These are phyloP conservation scores for Zea luxurians DNA, from an alignment of 176 grass and related monocot genomes.

Conservation along the genomic window DNA sequence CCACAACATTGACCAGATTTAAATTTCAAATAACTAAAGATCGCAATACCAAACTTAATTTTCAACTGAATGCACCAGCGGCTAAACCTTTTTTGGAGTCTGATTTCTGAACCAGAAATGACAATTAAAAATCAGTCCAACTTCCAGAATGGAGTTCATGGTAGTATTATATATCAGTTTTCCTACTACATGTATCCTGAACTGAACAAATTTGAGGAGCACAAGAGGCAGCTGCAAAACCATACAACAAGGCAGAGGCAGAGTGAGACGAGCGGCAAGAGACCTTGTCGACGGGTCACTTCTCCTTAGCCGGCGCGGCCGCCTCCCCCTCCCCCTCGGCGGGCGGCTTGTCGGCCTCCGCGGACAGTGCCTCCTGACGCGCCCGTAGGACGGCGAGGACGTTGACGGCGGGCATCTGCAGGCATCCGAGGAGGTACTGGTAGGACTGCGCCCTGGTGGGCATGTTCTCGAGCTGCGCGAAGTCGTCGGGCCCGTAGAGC, in stretches of 20 bases:
- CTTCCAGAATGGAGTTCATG: slow-evolving; percentile 7
- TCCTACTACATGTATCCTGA: slow-evolving; percentile 15
- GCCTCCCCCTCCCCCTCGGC: background rate
- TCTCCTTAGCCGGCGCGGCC: background rate
- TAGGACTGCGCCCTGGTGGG: slow-evolving; percentile 75
- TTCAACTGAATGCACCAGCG: background rate
- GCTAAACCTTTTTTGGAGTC: too few species aligned
- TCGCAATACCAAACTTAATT: background rate
- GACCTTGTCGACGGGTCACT: slow-evolving; percentile 36
- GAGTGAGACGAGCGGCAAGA: background rate
- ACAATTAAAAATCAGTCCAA: background rate
- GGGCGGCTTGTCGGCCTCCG: slow-evolving; percentile 23
- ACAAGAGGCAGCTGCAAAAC: slow-evolving; percentile 2
- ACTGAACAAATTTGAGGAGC: slow-evolving; percentile 1
- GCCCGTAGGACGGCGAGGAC: slow-evolving; percentile 57
- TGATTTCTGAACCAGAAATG: background rate
- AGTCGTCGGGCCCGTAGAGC: slow-evolving; percentile 86
- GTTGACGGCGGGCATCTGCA: slow-evolving; percentile 75
- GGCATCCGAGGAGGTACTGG: slow-evolving; percentile 72
- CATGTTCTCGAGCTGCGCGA: slow-evolving; percentile 81
- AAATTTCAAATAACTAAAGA: background rate
- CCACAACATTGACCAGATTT: background rate
- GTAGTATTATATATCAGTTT: slow-evolving; percentile 13
- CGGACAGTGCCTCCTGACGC: slow-evolving; percentile 44
- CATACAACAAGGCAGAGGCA: slow-evolving; percentile 4